Percentiles rank a stretch among this genome's conserved stretches.
Conservation (phyloP, 345 rosid species). For the Ceriops tagal region DNA sequence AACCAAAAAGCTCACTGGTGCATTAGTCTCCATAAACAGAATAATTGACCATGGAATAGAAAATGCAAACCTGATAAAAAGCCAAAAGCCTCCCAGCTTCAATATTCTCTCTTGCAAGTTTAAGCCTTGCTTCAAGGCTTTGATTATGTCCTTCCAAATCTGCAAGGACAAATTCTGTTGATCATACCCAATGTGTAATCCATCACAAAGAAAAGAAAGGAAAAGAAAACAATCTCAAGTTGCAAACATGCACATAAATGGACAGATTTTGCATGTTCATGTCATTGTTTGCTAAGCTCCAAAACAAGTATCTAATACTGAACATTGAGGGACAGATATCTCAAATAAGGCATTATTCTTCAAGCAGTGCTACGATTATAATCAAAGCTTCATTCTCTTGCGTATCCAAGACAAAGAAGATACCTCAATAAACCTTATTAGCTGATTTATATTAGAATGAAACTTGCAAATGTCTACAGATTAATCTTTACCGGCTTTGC, state of each 20-base stretch:
- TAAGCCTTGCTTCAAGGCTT: conserved; percentile 57
- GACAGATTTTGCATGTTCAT: not conserved
- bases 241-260: not conserved
- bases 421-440: no score
- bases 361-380: not conserved
- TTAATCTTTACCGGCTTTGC: no score
- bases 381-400: not conserved
- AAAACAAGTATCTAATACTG: not conserved
- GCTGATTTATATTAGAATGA: no score
- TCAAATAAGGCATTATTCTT: not conserved
- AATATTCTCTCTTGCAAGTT: conserved; percentile 75
- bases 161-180: conserved; percentile 29
- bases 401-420: not conserved
- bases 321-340: not conserved
- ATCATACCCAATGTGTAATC: conserved; percentile 9
- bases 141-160: conserved; percentile 39
- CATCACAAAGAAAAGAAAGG: not conserved
- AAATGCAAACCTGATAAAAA: conserved; percentile 67
- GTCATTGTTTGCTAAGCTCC: no score
- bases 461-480: no score
- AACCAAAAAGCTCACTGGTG: not conserved
- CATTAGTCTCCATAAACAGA: conserved; percentile 2
- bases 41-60: conserved; percentile 1
- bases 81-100: conserved; percentile 92
- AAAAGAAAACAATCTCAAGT: not conserved